A percentile compares a stretch with the other conserved stretches of the same genome.
These are phyloP conservation scores for Thyridium curvatum DNA, from an alignment of 2,329 filamentous ascomycete genomes.

Conservation along the genomic window DNA sequence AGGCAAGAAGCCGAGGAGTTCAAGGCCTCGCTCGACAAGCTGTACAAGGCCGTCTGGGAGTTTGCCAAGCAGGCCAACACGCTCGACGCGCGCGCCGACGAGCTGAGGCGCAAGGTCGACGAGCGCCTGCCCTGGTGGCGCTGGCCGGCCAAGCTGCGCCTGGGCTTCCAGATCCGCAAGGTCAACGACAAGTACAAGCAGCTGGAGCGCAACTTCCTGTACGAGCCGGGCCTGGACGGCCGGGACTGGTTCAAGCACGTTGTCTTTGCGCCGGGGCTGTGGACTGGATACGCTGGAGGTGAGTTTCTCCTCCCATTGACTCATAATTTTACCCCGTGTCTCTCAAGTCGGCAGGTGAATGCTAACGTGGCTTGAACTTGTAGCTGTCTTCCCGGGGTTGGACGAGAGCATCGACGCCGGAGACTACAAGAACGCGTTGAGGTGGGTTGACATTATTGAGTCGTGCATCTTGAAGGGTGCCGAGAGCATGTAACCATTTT, in stretches of 20 bases:
- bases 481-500: slow-evolving; percentile 27
- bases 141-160: slow-evolving; percentile 58
- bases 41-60: slow-evolving; percentile 23
- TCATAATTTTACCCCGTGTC: too few species aligned
- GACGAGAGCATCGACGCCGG: slow-evolving; percentile 55
- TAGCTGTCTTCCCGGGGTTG: slow-evolving; percentile 56
- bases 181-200: slow-evolving; percentile 80
- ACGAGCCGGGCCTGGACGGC: slow-evolving; percentile 68
- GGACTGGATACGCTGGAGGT: slow-evolving; percentile 81
- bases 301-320: slow-evolving; percentile 18
- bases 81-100: slow-evolving; percentile 38
- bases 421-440: slow-evolving; percentile 50
- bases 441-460: slow-evolving; percentile 55
- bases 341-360: not conserved
- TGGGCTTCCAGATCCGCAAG: slow-evolving; percentile 46
- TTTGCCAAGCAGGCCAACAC: slow-evolving; percentile 29
- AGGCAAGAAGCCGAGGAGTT: slow-evolving; percentile 7
- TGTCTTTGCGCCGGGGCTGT: slow-evolving; percentile 59
- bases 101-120: slow-evolving; percentile 26
- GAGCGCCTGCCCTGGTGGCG: slow-evolving; percentile 71
- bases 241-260: slow-evolving; percentile 78
- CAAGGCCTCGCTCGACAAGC: slow-evolving; percentile 17
- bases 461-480: slow-evolving; percentile 40
- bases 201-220: slow-evolving; percentile 75
- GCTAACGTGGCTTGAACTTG: not conserved